Evolutionary conservation across 1,284 basidiomycete species (phyloP), one percentile per base, ranked within the genome.

Genomic region (Athelia psychrophila): DNA sequence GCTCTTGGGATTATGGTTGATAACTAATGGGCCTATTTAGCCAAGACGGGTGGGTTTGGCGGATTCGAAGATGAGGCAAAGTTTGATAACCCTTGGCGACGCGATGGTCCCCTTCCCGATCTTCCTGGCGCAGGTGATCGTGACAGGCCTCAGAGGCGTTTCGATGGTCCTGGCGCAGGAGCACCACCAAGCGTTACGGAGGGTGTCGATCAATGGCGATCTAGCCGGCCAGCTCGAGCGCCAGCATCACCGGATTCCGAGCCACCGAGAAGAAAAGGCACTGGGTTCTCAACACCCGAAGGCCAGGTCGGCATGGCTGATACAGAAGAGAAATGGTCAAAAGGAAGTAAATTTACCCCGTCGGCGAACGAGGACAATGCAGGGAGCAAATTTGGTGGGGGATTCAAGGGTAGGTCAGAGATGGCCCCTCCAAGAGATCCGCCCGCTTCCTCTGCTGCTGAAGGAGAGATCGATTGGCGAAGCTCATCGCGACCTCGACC

Each of bases 61-160:
- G 68, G 69, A 16, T 65, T 68, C 30, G 82, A 81, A 44, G 90
- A 91, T 15, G 86, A 86, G 54, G 68, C 83, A 20, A 91, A 91
- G 66, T 90, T 91, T 58, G 82, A 86, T 45, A 80, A 73, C 20
- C 86, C 84, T 54, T 98, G 95, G 95, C 81, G 95, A 51, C 86
- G 95, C 53, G 85, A 93, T 10, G 92, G 90, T 1, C 95, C 95
- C 44, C 81, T 95, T 19, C 86, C 90, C n/a, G 78, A 86, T 59
- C 61, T 75, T 2, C 71, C 71, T 18, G 16, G 16, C 5, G 16
- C 44, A n/a, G 69, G 73, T 25, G 71, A 77, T 46, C 79, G 81
- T 18, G 86, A 88, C 52, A 68, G 77, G 15, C 77, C 83, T 16
- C 81, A 83, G 36, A 80, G 86, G 52, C 81, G 82, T 46, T 80